These are phyloP conservation scores for Hypoxylon cercidicola DNA, from an alignment of 495 filamentous ascomycete species.

Conservation along the genomic window DNA sequence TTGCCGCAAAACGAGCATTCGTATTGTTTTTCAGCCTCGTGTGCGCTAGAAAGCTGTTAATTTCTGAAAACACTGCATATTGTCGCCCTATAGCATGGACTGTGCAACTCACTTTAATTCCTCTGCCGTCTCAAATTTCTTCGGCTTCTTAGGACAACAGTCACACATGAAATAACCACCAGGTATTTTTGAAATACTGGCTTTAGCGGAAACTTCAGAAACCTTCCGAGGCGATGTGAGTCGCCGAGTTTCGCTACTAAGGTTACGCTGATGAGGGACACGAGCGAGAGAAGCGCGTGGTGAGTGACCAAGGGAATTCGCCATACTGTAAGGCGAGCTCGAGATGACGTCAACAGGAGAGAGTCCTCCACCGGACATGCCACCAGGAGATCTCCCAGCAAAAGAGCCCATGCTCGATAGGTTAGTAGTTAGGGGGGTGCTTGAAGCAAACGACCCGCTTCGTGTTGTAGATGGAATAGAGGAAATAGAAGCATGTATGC, in stretches of 20 bases:
- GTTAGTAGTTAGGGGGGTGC: conserved; percentile 72
- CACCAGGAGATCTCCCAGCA: conserved; percentile 77
- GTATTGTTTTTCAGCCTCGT: conserved; percentile 97
- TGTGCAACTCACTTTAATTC: conserved; percentile 79
- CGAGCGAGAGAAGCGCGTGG: conserved; percentile 63
- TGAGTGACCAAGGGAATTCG: conserved; percentile 69
- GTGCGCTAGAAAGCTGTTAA: conserved; percentile 55
- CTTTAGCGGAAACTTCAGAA: conserved; percentile 53
- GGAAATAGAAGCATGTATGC: conserved; percentile 73
- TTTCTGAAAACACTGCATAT: conserved; percentile 18
- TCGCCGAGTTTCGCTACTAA: conserved; percentile 55
- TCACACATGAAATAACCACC: conserved; percentile 81
- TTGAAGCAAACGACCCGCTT: conserved; percentile 80
- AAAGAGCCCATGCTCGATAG: conserved; percentile 77
- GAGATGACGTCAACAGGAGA: conserved; percentile 61
- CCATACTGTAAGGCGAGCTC: conserved; percentile 68
- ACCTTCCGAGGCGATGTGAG: conserved; percentile 60
- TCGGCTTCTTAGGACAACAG: conserved; percentile 98
- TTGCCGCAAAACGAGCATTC: conserved; percentile 91
- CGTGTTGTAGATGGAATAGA: conserved; percentile 77
- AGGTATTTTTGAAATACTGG: conserved; percentile 55
- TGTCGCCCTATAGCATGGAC: background rate
- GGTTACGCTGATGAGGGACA: conserved; percentile 58
- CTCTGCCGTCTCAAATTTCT: conserved; percentile 90
- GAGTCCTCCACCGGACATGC: conserved; percentile 70